Conservation (phyloP, 73 alveolate genomes). For the Tetrahymena elliotti region DNA sequence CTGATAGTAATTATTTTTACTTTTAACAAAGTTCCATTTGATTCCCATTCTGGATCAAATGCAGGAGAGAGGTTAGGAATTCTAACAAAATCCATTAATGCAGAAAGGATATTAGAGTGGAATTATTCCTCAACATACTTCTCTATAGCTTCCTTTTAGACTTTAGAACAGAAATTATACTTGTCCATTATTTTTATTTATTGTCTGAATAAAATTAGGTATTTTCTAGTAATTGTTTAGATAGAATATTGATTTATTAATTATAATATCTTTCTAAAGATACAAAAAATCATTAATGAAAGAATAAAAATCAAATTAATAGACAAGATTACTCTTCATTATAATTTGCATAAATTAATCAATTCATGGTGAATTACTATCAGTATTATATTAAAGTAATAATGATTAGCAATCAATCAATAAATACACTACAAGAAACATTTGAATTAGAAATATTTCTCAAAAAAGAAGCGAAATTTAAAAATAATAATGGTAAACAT, state of each 20-base stretch:
- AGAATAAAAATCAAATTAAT: no score
- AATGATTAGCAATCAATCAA: no score
- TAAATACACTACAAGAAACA: no score
- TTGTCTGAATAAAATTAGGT: background rate
- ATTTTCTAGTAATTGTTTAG: background rate
- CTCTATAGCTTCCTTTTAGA: background rate
- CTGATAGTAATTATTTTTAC: background rate
- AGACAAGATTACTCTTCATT: background rate
- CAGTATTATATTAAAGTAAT: no score
- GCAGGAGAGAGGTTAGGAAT: conserved; percentile 85
- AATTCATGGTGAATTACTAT: background rate
- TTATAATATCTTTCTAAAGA: background rate
- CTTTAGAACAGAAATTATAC: background rate
- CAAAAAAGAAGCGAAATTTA: no score
- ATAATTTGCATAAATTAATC: no score
- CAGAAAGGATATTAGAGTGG: conserved; percentile 50
- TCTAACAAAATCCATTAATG: conserved; percentile 69
- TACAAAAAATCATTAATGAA: background rate
- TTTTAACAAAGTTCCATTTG: conserved; percentile 69
- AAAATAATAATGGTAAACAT: no score
- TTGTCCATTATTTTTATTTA: background rate
- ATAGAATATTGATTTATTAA: background rate
- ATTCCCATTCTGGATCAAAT: conserved; percentile 82
- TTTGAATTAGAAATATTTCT: no score
- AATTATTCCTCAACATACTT: background rate